These are phyloP conservation scores for Hyaloperonospora arabidopsidis DNA, from an alignment of 352 stramenopile species.

Conservation along the genomic window DNA sequence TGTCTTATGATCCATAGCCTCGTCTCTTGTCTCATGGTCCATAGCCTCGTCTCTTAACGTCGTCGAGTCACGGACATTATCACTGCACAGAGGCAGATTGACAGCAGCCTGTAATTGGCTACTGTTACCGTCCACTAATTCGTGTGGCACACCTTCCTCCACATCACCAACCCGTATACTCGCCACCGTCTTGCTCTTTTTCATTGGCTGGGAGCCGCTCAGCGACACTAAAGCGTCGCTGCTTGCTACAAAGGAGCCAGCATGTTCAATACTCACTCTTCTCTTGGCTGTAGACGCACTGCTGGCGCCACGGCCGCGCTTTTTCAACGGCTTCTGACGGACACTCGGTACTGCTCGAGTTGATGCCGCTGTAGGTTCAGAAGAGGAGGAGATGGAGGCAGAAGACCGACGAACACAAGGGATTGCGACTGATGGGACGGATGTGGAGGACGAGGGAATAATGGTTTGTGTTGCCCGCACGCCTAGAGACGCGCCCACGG, in stretches of 20 bases:
- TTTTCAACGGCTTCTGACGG: slow-evolving; percentile 22
- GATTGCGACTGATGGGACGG: not conserved
- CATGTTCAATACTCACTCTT: not conserved
- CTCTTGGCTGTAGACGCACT: slow-evolving; percentile 11
- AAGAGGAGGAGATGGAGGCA: not conserved
- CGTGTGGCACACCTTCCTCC: no score
- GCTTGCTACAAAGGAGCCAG: slow-evolving; percentile 16
- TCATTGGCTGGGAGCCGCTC: no score
- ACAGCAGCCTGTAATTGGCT: no score
- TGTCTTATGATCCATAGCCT: no score
- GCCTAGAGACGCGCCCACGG: slow-evolving; percentile 65
- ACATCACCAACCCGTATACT: no score
- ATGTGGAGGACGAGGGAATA: not conserved
- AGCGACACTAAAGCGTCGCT: not conserved
- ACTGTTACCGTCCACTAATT: no score
- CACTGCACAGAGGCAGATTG: no score
- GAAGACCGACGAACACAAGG: slow-evolving; percentile 9
- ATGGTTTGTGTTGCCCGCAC: slow-evolving; percentile 30
- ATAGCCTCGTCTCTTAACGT: no score
- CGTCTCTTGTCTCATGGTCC: no score
- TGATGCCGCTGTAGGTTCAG: slow-evolving; percentile 1
- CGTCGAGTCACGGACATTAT: no score
- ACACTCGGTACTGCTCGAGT: slow-evolving; percentile 1
- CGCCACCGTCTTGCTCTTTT: no score
- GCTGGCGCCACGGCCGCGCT: slow-evolving; percentile 7